phyloP scores from a whole-genome alignment of 768 basidiomycete species.

The Macrolepiota albuminosa region DNA sequence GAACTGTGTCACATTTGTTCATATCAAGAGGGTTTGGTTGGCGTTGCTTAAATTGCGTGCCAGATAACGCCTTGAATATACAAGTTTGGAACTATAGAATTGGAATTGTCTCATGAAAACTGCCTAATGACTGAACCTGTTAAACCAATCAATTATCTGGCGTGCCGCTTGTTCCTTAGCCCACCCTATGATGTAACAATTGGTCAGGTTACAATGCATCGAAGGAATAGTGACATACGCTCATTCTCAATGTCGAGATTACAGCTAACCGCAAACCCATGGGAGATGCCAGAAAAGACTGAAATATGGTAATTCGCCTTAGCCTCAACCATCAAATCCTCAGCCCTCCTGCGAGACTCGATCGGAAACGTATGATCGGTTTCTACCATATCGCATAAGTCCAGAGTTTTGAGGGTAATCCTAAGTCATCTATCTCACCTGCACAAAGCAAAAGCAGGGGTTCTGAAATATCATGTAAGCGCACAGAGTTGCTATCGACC shows the following conservation, averaged over 20 bases:
- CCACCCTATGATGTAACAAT: constrained; percentile 38
- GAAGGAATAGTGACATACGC: constrained; percentile 23
- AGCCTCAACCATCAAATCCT: constrained; percentile 47
- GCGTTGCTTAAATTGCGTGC: background rate
- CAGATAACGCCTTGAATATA: background rate
- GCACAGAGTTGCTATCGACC: background rate
- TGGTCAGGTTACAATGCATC: background rate
- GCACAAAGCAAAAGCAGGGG: constrained; percentile 54
- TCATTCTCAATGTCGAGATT: constrained; percentile 35
- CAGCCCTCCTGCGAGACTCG: constrained; percentile 48
- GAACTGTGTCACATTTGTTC: background rate
- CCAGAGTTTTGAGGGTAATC: background rate
- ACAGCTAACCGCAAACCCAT: constrained; percentile 48
- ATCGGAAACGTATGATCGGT: constrained; percentile 49
- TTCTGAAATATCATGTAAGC: constrained; percentile 25
- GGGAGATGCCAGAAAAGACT: constrained; percentile 45
- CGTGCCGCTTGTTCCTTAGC: constrained; percentile 56
- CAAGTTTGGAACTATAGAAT: background rate
- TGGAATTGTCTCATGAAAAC: background rate
- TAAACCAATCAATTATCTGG: constrained; percentile 47
- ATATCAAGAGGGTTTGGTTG: background rate
- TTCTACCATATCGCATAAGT: constrained; percentile 28
- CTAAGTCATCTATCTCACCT: constrained; percentile 26
- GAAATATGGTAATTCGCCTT: constrained; percentile 55
- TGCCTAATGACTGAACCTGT: constrained; percentile 28